Evolutionary conservation across 1,284 basidiomycete species (phyloP).

Genomic region (Trametes polyzona): DNA sequence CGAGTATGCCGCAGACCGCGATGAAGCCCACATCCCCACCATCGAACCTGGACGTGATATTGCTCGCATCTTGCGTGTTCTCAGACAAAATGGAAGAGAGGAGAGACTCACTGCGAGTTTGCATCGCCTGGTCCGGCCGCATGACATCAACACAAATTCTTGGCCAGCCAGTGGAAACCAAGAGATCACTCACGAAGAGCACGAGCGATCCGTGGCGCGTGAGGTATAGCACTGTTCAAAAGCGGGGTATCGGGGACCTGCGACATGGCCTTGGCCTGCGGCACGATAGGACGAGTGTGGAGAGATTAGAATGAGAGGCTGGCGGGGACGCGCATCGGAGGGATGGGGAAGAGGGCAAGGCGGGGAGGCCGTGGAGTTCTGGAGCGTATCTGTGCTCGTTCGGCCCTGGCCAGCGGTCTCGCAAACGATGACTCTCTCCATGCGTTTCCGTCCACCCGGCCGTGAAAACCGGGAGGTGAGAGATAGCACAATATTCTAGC

Average conservation of each 20-base stretch:
- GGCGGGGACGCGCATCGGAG: not conserved
- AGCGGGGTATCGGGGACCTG: conserved; percentile 12
- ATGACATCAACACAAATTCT: not conserved
- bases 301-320: conserved; percentile 5
- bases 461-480: not conserved
- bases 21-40: conserved; percentile 80
- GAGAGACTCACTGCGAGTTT: conserved; percentile 21
- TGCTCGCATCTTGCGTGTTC: not conserved
- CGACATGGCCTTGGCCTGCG: conserved; percentile 12
- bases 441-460: not conserved
- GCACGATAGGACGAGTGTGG: not conserved
- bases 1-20: conserved; percentile 78
- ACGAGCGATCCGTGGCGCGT: not conserved
- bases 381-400: conserved; percentile 5
- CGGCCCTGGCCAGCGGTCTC: not conserved
- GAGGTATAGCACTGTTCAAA: conserved; percentile 4
- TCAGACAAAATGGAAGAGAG: not conserved
- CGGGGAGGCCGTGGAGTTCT: conserved; percentile 12
- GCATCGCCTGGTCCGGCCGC: conserved; percentile 9
- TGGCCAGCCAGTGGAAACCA: not conserved
- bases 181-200: conserved; percentile 14
- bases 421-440: conserved; percentile 12
- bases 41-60: conserved; percentile 48
- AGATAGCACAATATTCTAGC: conserved; percentile 7
- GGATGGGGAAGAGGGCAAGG: not conserved